Evolutionary conservation across 2,329 filamentous ascomycete species (phyloP).

Genomic region (Ophiocordyceps camponoti-leonardi): DNA sequence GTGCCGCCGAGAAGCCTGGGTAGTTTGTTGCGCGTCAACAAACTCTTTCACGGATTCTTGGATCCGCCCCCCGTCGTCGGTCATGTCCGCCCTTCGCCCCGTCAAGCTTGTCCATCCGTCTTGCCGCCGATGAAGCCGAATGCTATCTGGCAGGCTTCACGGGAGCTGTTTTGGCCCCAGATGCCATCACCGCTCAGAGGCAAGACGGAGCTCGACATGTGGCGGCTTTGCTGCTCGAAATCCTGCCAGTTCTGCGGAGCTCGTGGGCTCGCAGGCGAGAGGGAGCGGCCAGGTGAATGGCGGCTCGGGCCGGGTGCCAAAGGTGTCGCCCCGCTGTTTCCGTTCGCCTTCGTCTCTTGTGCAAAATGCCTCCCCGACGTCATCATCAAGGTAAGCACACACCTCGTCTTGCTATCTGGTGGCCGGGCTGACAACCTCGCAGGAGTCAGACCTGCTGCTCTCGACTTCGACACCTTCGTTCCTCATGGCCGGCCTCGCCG

Average conservation of each 20-base stretch:
- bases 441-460: conserved; percentile 57
- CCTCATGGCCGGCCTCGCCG: conserved; percentile 52
- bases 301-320: conserved; percentile 43
- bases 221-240: conserved; percentile 45
- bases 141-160: conserved; percentile 52
- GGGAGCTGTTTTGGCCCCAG: conserved; percentile 44
- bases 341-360: conserved; percentile 51
- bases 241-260: conserved; percentile 53
- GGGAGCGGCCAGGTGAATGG: conserved; percentile 24
- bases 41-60: conserved; percentile 44
- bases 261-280: conserved; percentile 8
- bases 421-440: not conserved
- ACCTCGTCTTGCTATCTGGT: not conserved
- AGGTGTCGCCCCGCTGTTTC: conserved; percentile 50
- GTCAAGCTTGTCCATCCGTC: not conserved
- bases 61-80: conserved; percentile 23
- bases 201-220: conserved; percentile 59
- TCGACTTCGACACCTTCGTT: conserved; percentile 41
- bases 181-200: conserved; percentile 52
- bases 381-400: conserved; percentile 48
- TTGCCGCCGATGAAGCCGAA: conserved; percentile 34
- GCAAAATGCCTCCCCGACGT: conserved; percentile 43
- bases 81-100: conserved; percentile 4
- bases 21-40: conserved; percentile 49
- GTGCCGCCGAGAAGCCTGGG: conserved; percentile 46